These are phyloP conservation scores for Claviceps pazoutovae DNA, from an alignment of 2,329 filamentous ascomycete species.

Conservation along the genomic window DNA sequence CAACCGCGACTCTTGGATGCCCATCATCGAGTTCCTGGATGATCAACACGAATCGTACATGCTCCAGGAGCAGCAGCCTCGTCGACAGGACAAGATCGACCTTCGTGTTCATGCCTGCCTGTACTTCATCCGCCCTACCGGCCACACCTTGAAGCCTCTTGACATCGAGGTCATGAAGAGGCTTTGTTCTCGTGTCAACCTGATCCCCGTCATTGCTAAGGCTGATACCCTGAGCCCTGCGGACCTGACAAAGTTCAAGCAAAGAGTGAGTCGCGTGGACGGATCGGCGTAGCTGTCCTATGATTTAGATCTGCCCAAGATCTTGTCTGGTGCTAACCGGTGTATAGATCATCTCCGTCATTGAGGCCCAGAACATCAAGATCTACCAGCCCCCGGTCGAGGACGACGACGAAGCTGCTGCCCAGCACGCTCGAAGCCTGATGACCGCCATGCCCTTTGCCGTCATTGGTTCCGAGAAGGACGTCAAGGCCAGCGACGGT, in stretches of 20 bases:
- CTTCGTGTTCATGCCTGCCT: slow-evolving; percentile 95
- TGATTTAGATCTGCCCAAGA: neutral
- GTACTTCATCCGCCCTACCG: slow-evolving; percentile 98
- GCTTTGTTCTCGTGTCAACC: slow-evolving; percentile 91
- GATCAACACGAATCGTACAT: slow-evolving; percentile 99
- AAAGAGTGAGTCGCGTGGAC: slow-evolving; percentile 50
- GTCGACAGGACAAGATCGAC: slow-evolving; percentile 96
- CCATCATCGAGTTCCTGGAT: slow-evolving; percentile 98
- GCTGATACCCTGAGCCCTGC: slow-evolving; percentile 90
- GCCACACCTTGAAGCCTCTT: slow-evolving; percentile 94
- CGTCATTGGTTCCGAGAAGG: slow-evolving; percentile 97
- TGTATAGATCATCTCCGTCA: slow-evolving; percentile 76
- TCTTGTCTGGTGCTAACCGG: slow-evolving; percentile 7
- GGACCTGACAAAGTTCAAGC: slow-evolving; percentile 89
- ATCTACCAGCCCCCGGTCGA: slow-evolving; percentile 97
- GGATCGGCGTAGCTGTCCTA: neutral
- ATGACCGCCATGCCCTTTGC: slow-evolving; percentile 98
- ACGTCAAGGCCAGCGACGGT: slow-evolving; percentile 90
- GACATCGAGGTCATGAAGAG: slow-evolving; percentile 99
- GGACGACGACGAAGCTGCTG: slow-evolving; percentile 94
- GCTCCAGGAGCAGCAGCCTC: slow-evolving; percentile 98
- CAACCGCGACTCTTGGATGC: slow-evolving; percentile 99
- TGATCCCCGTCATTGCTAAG: slow-evolving; percentile 98
- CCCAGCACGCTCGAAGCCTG: slow-evolving; percentile 83
- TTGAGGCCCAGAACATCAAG: slow-evolving; percentile 98